These are phyloP conservation scores for Kwoniella sp. DNA, from an alignment of 768 basidiomycete genomes.

Conservation along the genomic window DNA sequence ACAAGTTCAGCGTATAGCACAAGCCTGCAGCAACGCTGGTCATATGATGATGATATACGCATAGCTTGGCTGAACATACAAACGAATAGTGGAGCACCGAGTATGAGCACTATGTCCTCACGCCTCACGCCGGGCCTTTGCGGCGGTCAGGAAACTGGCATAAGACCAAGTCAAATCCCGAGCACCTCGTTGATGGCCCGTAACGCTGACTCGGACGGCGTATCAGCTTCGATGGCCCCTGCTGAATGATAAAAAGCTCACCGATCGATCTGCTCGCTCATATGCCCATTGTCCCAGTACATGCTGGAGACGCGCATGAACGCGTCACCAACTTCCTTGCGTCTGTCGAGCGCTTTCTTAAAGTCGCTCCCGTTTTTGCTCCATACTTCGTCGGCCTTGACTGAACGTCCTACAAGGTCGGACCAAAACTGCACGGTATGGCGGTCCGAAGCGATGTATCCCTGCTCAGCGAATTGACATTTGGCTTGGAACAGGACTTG, in stretches of 20 bases:
- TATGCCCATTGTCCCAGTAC: constrained; percentile 24
- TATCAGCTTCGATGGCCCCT: neutral
- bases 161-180: constrained; percentile 46
- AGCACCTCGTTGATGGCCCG: constrained; percentile 30
- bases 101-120: too few species aligned
- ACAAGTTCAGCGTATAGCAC: too few species aligned
- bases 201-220: constrained; percentile 9
- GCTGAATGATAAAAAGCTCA: constrained; percentile 12
- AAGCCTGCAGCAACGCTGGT: too few species aligned
- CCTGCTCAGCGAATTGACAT: constrained; percentile 1
- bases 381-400: neutral
- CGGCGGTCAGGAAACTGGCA: constrained; percentile 29
- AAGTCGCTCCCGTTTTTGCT: neutral
- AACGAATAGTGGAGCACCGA: too few species aligned
- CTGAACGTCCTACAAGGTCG: constrained; percentile 16
- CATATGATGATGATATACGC: too few species aligned
- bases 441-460: constrained; percentile 11
- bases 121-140: constrained; percentile 21
- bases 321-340: constrained; percentile 23
- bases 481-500: constrained; percentile 27
- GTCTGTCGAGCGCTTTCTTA: constrained; percentile 9
- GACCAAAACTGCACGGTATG: constrained; percentile 31
- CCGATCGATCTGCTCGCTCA: constrained; percentile 45
- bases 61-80: too few species aligned
- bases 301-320: constrained; percentile 17